Conservation (phyloP, 768 basidiomycete genomes). For the Kwoniella pini region DNA sequence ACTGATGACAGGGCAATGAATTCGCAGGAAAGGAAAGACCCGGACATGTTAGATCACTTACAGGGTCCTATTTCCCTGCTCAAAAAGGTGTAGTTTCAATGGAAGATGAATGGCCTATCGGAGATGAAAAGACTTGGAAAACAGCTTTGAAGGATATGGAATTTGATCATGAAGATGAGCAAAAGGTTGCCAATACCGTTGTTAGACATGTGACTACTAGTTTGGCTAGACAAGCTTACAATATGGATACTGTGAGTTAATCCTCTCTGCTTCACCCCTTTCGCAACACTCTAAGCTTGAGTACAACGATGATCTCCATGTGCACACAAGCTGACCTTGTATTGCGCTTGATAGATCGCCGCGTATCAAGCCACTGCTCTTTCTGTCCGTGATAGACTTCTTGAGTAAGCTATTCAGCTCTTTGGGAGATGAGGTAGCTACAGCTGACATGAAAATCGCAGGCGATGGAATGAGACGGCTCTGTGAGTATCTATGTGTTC, state of each 20-base stretch:
- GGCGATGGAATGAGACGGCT: conserved; percentile 75
- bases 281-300: too few relatives aligned
- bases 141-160: conserved; percentile 47
- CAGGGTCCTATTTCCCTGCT: conserved; percentile 54
- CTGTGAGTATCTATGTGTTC: conserved; percentile 38
- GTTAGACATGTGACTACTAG: conserved; percentile 60
- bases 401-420: conserved; percentile 59
- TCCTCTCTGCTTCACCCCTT: too few relatives aligned
- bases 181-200: conserved; percentile 46
- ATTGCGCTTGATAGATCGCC: conserved; percentile 60
- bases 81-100: conserved; percentile 28
- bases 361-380: conserved; percentile 91
- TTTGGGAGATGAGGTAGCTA: conserved; percentile 1
- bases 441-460: background rate
- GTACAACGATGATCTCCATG: background rate
- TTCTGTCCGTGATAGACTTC: conserved; percentile 80
- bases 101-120: conserved; percentile 52
- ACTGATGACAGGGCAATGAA: background rate
- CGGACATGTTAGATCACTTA: conserved; percentile 41
- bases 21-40: conserved; percentile 40
- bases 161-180: conserved; percentile 40
- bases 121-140: conserved; percentile 55
- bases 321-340: too few relatives aligned
- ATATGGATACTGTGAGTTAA: conserved; percentile 62
- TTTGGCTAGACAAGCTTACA: conserved; percentile 86